Evolutionary conservation across 2,329 filamentous ascomycete species (phyloP), one percentile per base, ranked within the genome.

Genomic region (Arthrobotrys sphaeroides): DNA sequence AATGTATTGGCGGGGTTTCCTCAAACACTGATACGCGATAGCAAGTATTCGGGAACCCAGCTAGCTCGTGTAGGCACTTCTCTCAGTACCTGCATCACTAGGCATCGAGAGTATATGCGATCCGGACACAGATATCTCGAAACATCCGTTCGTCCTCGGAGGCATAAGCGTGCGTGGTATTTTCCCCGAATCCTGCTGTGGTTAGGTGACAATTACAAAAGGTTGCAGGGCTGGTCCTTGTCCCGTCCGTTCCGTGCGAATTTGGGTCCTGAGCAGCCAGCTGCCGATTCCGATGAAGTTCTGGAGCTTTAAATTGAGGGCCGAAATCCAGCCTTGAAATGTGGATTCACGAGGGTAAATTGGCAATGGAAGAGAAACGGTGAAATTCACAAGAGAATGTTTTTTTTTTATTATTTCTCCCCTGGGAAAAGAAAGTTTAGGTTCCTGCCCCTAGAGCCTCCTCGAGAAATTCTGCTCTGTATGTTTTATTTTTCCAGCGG

Each of bases 141-240:
- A 70, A 53, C 55, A 53, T 70, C 66, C 66, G 66, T 40, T 70
- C 53, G 66, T 43, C 53, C 66, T 70, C 66, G 66, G 66, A 22
- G 18, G n/a, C 5, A 43, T 43, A 59, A n/a, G n/a, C 3, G 9
- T 9, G 55, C 4, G 31, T 61, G 55, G 43, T 36, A 70, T 60
- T 62, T 61, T 18, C 55, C 65, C 65, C 55, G 43, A 51, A 53
- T 28, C 45, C 43, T 47, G 43, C n/a, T 42, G 42, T 69, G 31
- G 42, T 22, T 45, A 31, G 61, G 31, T 26, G 7, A 18, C 5
- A 12, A 36, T n/a, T 20, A 18, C 28, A 59, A 43, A 28, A 28
- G 6, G 36, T 12, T 42, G 26, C 53, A 70, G 40, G 64, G 26
- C 49, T 49, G 33, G 26, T 22, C 62, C 64, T 43, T 59, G 66